Base-by-base conservation (phyloP, 164 flowering plant species). In the Cinnamomum micranthum region DNA sequence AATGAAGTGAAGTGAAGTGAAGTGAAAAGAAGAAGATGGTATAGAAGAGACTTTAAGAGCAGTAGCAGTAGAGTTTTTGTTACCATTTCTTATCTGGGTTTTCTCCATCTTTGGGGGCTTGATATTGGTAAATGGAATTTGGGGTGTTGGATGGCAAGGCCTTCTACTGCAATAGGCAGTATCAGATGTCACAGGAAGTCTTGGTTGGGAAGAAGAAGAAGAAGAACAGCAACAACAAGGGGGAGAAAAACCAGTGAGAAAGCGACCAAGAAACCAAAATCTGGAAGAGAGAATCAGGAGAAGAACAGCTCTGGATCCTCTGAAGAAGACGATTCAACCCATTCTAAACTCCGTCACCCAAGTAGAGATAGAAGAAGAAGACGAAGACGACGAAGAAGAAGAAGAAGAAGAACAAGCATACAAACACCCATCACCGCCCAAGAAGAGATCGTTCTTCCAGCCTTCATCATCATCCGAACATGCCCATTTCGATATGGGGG, bases 231-330 rank as follows among this genome's bases (percentile, higher is more conserved):
- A 82, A 78, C 65, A 47, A 59, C 50, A 58, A 75, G 71, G 47
- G 71, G 22, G 68, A 73, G 68, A 12, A 47, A 33, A 65, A 64
- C 69, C 76, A 80, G 35, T 78, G 73, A 69, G 70, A 79, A 77
- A 75, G 73, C 75, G 81, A 65, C 50, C 70, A 67, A 51, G 75
- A 67, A 67, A 74, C 73, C 83, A 84, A 87, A 87, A 89, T 84
- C 97, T 91, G 93, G 94, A 80, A 81, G 85, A 81, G 80, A 84
- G 84, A 72, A 82, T 79, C 68, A 65, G 77, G 76, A 84, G 47
- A 9, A 41, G 47, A 41, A 7, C 10, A 41, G 88, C 78, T 89
- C 94, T 91, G 98, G 97, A 93, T 91, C 91, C 93, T 87, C 95
- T 79, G 84, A 88, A 82, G 86, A 88, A 65, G 28, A 82, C 51